A percentile compares a stretch with the other conserved stretches of the same genome.
Evolutionary conservation across 2,329 filamentous ascomycete genomes (phyloP).

Genomic region (Apiospora aurea): DNA sequence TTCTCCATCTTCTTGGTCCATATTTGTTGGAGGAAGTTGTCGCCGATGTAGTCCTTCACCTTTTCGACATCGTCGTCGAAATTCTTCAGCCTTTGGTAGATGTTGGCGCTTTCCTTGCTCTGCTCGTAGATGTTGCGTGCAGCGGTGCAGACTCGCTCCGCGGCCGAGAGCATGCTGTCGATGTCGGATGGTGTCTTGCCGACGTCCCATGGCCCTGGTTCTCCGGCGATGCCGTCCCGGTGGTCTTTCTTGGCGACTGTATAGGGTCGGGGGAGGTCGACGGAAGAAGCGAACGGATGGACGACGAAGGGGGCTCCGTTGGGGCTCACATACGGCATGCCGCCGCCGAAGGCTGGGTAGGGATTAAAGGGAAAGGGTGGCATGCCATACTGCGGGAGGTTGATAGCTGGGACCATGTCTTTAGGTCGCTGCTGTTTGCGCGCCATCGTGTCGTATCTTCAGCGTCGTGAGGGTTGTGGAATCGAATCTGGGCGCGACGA

Average conservation of each 20-base stretch:
- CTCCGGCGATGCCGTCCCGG: not conserved
- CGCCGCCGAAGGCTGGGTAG: not conserved
- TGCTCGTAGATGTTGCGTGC: slow-evolving; percentile 28
- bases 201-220: not conserved
- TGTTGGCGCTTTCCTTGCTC: slow-evolving; percentile 34
- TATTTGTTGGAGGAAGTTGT: slow-evolving; percentile 35
- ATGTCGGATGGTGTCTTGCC: not conserved
- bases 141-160: not conserved
- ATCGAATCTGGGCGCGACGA: not conserved
- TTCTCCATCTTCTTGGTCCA: slow-evolving; percentile 38
- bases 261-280: not conserved
- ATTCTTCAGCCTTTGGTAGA: slow-evolving; percentile 36
- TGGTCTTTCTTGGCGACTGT: not conserved
- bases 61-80: slow-evolving; percentile 36
- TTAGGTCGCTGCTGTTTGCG: not conserved
- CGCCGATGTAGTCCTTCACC: slow-evolving; percentile 36
- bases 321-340: not conserved
- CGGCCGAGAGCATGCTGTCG: not conserved
- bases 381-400: not conserved
- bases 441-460: not conserved
- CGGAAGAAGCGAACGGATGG: slow-evolving; percentile 30
- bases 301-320: slow-evolving; percentile 29
- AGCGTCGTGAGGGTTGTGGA: not conserved
- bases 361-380: not conserved
- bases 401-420: not conserved